phyloP scores from a whole-genome alignment of 2,329 filamentous ascomycete genomes.

The Capronia epimyces region DNA sequence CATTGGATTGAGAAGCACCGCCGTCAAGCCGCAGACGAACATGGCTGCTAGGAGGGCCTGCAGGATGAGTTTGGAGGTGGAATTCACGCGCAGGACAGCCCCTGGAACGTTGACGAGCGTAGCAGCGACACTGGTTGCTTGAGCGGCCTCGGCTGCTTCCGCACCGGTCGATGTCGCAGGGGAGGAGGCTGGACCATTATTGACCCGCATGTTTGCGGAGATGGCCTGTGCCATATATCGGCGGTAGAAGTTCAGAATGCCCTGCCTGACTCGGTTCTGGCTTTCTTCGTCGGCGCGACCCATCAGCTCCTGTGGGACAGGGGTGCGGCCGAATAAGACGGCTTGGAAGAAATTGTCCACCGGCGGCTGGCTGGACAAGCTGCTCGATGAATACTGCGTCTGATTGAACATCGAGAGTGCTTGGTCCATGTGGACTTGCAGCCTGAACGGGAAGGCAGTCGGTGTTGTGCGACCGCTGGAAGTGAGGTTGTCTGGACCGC shows the following conservation, averaged over 20 bases:
- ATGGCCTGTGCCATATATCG: slow-evolving; percentile 29
- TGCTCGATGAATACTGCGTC: not conserved
- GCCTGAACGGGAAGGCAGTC: slow-evolving; percentile 16
- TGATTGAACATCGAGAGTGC: slow-evolving; percentile 23
- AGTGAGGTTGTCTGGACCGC: slow-evolving; percentile 2
- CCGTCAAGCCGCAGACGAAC: slow-evolving; percentile 6
- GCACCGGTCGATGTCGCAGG: not conserved
- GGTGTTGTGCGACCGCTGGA: not conserved
- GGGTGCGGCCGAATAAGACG: slow-evolving; percentile 18
- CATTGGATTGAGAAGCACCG: not conserved
- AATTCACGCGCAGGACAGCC: slow-evolving; percentile 9
- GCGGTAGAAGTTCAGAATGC: slow-evolving; percentile 21
- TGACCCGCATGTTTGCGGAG: slow-evolving; percentile 20
- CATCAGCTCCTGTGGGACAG: not conserved
- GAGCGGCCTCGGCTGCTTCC: not conserved
- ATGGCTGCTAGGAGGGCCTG: slow-evolving; percentile 22
- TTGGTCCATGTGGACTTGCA: slow-evolving; percentile 18
- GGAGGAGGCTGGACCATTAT: not conserved
- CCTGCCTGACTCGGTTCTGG: not conserved
- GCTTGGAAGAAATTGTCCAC: slow-evolving; percentile 25
- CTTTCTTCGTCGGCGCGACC: not conserved
- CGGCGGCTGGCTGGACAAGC: not conserved
- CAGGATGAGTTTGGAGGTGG: slow-evolving; percentile 15
- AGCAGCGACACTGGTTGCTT: not conserved
- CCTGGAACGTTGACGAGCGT: not conserved